These are phyloP conservation scores for Paxillus ammoniavirescens DNA, from an alignment of 768 basidiomycete genomes.

Conservation along the genomic window DNA sequence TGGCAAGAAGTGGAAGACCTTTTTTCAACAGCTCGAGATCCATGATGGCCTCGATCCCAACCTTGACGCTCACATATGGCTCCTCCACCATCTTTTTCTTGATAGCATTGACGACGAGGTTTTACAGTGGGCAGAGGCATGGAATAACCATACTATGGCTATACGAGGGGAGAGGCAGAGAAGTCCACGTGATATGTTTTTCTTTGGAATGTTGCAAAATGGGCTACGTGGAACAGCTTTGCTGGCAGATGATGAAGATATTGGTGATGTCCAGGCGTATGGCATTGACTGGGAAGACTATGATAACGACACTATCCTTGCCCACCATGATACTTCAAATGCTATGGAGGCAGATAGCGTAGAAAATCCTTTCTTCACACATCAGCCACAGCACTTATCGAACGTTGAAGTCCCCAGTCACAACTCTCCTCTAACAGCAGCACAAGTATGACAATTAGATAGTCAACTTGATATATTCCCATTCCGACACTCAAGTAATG, in stretches of 20 bases:
- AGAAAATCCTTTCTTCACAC: not conserved
- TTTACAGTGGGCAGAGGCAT: slow-evolving; percentile 28
- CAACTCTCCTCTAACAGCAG: not conserved
- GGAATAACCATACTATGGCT: slow-evolving; percentile 34
- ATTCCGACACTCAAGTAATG: no score
- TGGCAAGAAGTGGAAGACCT: slow-evolving; percentile 41
- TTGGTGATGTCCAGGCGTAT: slow-evolving; percentile 20
- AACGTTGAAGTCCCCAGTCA: slow-evolving; percentile 1
- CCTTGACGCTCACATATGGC: slow-evolving; percentile 36
- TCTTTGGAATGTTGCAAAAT: not conserved
- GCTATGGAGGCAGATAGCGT: not conserved
- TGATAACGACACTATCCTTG: slow-evolving; percentile 5
- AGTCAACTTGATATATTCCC: no score
- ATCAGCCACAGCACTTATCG: not conserved
- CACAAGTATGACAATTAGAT: no score
- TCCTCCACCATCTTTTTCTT: slow-evolving; percentile 40
- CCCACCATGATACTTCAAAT: slow-evolving; percentile 10
- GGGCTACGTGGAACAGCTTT: not conserved
- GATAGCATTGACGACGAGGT: slow-evolving; percentile 31
- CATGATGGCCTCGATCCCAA: slow-evolving; percentile 27
- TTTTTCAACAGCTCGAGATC: slow-evolving; percentile 48
- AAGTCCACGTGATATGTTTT: not conserved
- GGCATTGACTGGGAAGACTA: slow-evolving; percentile 27
- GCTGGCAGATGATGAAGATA: slow-evolving; percentile 34
- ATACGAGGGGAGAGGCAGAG: not conserved